A percentile compares a stretch with the other conserved stretches of the same genome.
phyloP scores from a whole-genome alignment of 1,284 basidiomycete genomes.

The Paramarasmius palmivorus region DNA sequence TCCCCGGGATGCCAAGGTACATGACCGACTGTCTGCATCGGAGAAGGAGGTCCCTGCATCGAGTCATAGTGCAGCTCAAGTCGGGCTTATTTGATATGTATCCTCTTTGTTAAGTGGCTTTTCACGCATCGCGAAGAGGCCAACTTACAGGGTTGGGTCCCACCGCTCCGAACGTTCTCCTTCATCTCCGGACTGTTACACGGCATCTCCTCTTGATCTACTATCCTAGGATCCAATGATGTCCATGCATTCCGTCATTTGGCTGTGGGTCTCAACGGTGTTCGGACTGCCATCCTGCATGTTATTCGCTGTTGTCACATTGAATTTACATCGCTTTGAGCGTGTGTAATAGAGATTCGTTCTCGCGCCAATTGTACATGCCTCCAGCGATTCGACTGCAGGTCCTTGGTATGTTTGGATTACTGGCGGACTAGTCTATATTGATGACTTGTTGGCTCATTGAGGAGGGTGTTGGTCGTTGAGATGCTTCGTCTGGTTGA shows the following conservation, averaged over 20 bases:
- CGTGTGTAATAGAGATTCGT: slow-evolving; percentile 19
- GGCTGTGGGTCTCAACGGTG: slow-evolving; percentile 1
- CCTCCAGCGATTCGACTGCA: slow-evolving; percentile 3
- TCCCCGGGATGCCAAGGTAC: slow-evolving; percentile 3
- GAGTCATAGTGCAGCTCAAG: neutral
- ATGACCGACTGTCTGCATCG: slow-evolving; percentile 4
- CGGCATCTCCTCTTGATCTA: neutral
- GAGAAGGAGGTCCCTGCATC: slow-evolving; percentile 1
- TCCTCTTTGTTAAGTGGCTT: slow-evolving; percentile 4
- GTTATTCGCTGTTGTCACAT: slow-evolving; percentile 6
- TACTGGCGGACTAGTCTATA: slow-evolving; percentile 2
- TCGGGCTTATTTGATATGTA: neutral
- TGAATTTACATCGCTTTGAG: slow-evolving; percentile 15
- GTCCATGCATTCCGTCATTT: neutral
- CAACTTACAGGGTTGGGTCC: neutral
- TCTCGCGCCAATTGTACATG: slow-evolving; percentile 15
- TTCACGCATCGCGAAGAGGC: slow-evolving; percentile 7
- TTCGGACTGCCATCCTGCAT: neutral
- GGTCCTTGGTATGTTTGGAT: slow-evolving; percentile 9
- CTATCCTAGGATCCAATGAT: neutral
- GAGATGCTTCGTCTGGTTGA: slow-evolving; percentile 5
- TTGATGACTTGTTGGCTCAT: slow-evolving; percentile 1
- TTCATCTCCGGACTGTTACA: neutral
- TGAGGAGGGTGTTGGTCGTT: slow-evolving; percentile 3
- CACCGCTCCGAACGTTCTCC: neutral